A percentile compares a stretch with the other conserved stretches of the same genome.
These are phyloP conservation scores for Blastomyces emzantsi DNA, from an alignment of 2,329 filamentous ascomycete genomes.

Conservation along the genomic window DNA sequence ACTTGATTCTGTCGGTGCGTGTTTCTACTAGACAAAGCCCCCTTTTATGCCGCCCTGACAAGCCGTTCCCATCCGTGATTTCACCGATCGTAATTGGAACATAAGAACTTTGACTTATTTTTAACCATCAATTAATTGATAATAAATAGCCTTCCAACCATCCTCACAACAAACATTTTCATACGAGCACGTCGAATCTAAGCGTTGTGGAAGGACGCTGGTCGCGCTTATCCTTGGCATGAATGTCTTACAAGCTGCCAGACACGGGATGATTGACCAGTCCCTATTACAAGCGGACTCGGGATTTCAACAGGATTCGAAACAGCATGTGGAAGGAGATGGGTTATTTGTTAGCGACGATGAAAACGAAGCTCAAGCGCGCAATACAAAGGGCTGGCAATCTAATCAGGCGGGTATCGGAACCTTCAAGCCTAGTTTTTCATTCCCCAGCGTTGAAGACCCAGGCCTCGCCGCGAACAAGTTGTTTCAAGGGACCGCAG, in stretches of 20 bases:
- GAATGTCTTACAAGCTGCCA: slow-evolving; percentile 43
- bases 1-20: slow-evolving; percentile 43
- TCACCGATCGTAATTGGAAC: slow-evolving; percentile 9
- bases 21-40: slow-evolving; percentile 9
- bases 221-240: slow-evolving; percentile 50
- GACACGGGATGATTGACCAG: slow-evolving; percentile 42
- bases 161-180: slow-evolving; percentile 47
- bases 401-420: slow-evolving; percentile 12
- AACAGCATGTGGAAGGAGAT: slow-evolving; percentile 26
- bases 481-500: neutral
- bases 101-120: slow-evolving; percentile 3
- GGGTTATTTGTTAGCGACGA: slow-evolving; percentile 33
- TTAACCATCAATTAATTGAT: slow-evolving; percentile 16
- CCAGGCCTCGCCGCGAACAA: too few relatives aligned
- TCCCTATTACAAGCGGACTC: slow-evolving; percentile 26
- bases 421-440: slow-evolving; percentile 1
- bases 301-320: slow-evolving; percentile 20
- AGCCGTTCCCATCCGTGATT: neutral
- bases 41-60: neutral
- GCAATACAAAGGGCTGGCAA: slow-evolving; percentile 19
- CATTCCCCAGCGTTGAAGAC: neutral
- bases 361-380: slow-evolving; percentile 23
- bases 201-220: slow-evolving; percentile 47
- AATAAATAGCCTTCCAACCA: slow-evolving; percentile 31
- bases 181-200: slow-evolving; percentile 47